Conservation (phyloP, 148 eudicot genomes). For the Tetragonia tetragonoides region DNA sequence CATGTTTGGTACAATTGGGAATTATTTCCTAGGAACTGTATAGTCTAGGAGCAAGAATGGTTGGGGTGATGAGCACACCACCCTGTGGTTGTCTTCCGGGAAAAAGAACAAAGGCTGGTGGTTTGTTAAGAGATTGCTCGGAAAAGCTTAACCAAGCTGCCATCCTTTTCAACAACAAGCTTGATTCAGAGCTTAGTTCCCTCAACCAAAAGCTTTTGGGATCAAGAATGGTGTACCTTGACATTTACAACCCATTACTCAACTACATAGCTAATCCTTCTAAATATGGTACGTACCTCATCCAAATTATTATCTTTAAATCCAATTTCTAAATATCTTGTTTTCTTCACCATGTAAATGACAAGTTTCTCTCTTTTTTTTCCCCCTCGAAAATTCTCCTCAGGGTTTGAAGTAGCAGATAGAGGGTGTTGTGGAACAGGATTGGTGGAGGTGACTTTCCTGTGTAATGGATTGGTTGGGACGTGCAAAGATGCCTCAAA, state of each 20-base stretch:
- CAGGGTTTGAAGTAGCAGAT: slow-evolving; percentile 50
- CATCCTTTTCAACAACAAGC: slow-evolving; percentile 47
- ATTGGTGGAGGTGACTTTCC: slow-evolving; percentile 35
- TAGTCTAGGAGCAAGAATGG: slow-evolving; percentile 47
- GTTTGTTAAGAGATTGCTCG: slow-evolving; percentile 39
- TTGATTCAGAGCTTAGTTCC: slow-evolving; percentile 23
- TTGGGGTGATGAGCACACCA: slow-evolving; percentile 50
- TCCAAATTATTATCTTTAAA: background rate
- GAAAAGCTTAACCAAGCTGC: slow-evolving; percentile 43
- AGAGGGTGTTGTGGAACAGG: slow-evolving; percentile 73
- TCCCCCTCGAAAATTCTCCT: background rate
- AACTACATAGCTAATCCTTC: slow-evolving; percentile 48
- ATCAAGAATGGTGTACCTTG: slow-evolving; percentile 41
- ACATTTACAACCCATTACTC: slow-evolving; percentile 40
- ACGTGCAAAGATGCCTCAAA: slow-evolving; percentile 45
- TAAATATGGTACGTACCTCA: slow-evolving; percentile 33
- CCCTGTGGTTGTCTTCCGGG: slow-evolving; percentile 70
- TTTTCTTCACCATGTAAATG: background rate
- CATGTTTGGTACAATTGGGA: background rate
- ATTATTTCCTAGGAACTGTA: no score
- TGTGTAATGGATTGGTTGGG: slow-evolving; percentile 29
- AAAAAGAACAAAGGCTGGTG: slow-evolving; percentile 55
- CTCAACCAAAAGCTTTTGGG: slow-evolving; percentile 36
- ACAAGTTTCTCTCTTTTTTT: no score
- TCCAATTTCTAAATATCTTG: no score